Percentiles rank a stretch among this genome's conserved stretches.
These are phyloP conservation scores for Epichloe uncinata DNA, from an alignment of 2,329 filamentous ascomycete genomes.

Conservation along the genomic window DNA sequence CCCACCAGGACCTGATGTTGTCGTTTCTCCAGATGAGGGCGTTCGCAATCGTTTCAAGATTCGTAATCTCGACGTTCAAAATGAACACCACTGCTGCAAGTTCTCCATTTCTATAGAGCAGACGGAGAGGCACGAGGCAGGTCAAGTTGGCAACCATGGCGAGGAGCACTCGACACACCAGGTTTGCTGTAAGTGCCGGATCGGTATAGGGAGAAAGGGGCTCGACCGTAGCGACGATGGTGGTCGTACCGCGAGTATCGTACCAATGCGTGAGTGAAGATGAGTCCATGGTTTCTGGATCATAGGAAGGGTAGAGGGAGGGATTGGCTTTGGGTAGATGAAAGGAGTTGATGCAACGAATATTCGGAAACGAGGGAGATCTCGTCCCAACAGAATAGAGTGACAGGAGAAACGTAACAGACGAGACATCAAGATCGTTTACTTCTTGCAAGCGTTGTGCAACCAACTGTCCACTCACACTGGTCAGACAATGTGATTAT, in stretches of 20 bases:
- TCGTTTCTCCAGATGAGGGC: constrained; percentile 40
- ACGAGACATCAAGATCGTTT: not conserved
- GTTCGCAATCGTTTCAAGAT: constrained; percentile 36
- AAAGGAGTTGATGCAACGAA: not conserved
- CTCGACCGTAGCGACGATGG: constrained; percentile 3
- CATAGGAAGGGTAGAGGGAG: no score
- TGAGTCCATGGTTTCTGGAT: constrained; percentile 1
- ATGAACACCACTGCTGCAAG: constrained; percentile 39
- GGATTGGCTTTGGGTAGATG: not conserved
- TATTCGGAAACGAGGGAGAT: not conserved
- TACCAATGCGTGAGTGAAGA: not conserved
- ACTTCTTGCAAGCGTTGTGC: not conserved
- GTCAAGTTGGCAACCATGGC: constrained; percentile 30
- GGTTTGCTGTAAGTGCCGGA: constrained; percentile 28
- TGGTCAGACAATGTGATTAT: not conserved
- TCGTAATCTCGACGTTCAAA: constrained; percentile 29
- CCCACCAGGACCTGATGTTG: constrained; percentile 36
- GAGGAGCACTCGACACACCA: constrained; percentile 34
- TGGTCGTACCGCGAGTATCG: not conserved
- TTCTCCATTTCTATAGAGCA: constrained; percentile 39
- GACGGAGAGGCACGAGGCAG: constrained; percentile 36
- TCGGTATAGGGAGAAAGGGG: constrained; percentile 12
- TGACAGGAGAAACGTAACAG: not conserved
- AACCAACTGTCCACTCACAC: not conserved
- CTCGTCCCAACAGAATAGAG: not conserved